Evolutionary conservation across 495 filamentous ascomycete species (phyloP), one percentile per base, ranked within the genome.

Genomic region (Penicillium bialowiezense): DNA sequence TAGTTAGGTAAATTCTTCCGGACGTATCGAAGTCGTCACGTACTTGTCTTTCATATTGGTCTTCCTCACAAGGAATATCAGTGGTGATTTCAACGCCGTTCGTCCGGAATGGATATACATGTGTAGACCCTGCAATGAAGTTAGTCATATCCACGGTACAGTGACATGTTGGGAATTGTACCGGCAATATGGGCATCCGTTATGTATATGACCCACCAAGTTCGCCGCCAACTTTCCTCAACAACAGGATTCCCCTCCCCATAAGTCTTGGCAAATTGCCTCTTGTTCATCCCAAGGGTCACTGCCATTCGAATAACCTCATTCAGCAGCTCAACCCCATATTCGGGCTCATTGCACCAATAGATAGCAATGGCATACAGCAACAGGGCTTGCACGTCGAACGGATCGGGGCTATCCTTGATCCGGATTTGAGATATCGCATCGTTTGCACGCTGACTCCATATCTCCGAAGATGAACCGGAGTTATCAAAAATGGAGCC

Each of bases 171-270:
- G 7, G 12, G 4, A 18, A 0, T 5, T 53, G 23, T 63, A 8
- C 59, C 59, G 5, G 59, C 59, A 26, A 63, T 59, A 34, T 62
- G 61, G 1, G 58, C 61, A 33, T 64, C 63, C 1, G 58, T 62
- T 15, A 52, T 51, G 47, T 62, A 62, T 2, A 67, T 41, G 18
- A 57, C 49, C 63, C 63, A 64, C 63, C 63, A 67, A 10, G 61
- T 64, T 2, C 63, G 58, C 33, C 63, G 43, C 61, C 58, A 67
- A 40, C 53, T 58, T 43, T 64, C 61, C 10, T 58, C 61, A 8
- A 65, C 13, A 9, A 63, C n/a, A 4, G 53, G 21, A 26, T 52
- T 44, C 8, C 32, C 50, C 29, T 46, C 18, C 0, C 48, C 54
- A 19, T 54, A 18, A 0, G 14, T 20, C 10, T 24, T 19, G 2